Evolutionary conservation across 495 filamentous ascomycete genomes (phyloP), one percentile per base, ranked within the genome.

Genomic region (Penicillium paradoxum): DNA sequence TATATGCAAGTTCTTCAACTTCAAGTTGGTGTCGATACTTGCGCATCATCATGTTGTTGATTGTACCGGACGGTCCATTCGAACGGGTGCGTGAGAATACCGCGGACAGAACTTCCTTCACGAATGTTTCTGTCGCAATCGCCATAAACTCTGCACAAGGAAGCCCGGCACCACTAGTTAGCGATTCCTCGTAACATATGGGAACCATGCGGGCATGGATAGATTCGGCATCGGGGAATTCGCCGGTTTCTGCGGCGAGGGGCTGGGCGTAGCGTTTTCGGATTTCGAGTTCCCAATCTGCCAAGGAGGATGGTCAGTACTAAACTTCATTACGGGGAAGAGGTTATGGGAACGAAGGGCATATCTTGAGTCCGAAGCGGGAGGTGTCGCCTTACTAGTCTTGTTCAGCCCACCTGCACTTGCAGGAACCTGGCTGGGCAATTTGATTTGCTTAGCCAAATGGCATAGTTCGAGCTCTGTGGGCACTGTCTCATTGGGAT

Each of bases 171-270:
- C 91, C 89, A 19, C 79, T 79, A n/a, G 79, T 78, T 4, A 98
- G 81, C 0, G 91, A 93, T 54, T 88, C 80, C 69, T 96, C 93
- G 70, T 95, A 96, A 70, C 90, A 96, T 57, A 97, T 93, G 8
- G 93, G 91, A 15, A 89, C 76, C 87, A 97, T 95, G 51, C 91
- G 88, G 17, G 82, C 78, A 59, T 88, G 80, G 56, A 98, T 89
- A 24, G 83, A 85, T 45, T 83, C 79, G 9, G 80, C 70, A 57
- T 95, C 89, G 13, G 93, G 93, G 62, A 98, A 97, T 71, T 97
- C 93, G 51, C 89, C 87, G 0, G 91, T 91, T 70, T 97, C 93
- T 32, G 84, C 80, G 24, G 88, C 88, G 24, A 98, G 77, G 11
- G 92, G 87, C 59, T 91, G 88, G 34, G 86, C 83, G 71, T 88